Conservation (phyloP, 164 flowering plant species). For the grape (Vitis vinifera) region DNA sequence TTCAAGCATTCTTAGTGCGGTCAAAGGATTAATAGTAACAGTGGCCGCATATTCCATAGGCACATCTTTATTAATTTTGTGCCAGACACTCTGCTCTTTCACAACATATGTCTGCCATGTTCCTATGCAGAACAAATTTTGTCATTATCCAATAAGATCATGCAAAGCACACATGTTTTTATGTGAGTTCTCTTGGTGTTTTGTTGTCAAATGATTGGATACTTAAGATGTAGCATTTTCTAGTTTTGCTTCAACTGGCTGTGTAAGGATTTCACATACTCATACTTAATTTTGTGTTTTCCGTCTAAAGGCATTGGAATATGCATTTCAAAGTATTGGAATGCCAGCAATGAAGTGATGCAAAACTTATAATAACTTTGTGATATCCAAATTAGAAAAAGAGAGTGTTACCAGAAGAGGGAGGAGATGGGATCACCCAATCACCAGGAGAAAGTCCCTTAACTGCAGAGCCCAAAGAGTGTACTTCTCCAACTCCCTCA, state of each 20-base stretch:
- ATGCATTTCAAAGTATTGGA: too few species aligned
- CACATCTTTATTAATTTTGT: slow-evolving; percentile 68
- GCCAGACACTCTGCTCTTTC: slow-evolving; percentile 79
- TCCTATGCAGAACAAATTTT: slow-evolving; percentile 41
- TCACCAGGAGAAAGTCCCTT: slow-evolving; percentile 75
- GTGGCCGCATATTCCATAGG: slow-evolving; percentile 94
- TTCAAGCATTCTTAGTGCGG: slow-evolving; percentile 87
- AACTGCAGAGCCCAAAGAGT: slow-evolving; percentile 72
- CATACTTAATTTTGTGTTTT: too few species aligned
- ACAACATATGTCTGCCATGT: slow-evolving; percentile 95
- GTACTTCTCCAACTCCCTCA: slow-evolving; percentile 93
- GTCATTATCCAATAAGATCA: slow-evolving; percentile 7
- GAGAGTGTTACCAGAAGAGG: slow-evolving; percentile 62
- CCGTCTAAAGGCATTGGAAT: too few species aligned
- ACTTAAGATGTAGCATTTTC: too few species aligned
- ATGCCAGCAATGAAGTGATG: background rate
- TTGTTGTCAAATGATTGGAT: too few species aligned
- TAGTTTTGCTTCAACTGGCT: too few species aligned
- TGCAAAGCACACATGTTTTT: too few species aligned
- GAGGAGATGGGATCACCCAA: slow-evolving; percentile 91
- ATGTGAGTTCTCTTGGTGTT: too few species aligned
- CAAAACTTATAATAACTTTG: background rate
- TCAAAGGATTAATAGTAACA: slow-evolving; percentile 85
- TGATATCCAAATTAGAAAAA: slow-evolving; percentile 1
- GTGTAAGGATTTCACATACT: too few species aligned